Evolutionary conservation across 352 stramenopile species (phyloP).

Genomic region (Phytophthora cactorum): DNA sequence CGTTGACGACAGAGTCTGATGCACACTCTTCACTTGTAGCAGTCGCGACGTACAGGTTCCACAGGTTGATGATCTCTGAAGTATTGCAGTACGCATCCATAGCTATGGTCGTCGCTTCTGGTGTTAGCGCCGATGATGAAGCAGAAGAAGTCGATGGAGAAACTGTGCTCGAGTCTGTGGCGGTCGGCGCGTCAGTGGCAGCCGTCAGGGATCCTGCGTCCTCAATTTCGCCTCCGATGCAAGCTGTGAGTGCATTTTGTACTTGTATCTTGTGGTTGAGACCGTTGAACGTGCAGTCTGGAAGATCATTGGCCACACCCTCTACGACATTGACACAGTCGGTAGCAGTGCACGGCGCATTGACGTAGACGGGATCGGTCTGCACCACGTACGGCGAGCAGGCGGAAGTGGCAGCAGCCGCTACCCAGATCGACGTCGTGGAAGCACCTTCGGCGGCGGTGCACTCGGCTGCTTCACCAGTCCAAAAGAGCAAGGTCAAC

Average conservation of each 20-base stretch:
- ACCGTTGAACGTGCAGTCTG: conserved; percentile 34
- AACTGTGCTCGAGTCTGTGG: conserved; percentile 8
- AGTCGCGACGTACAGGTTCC: conserved; percentile 18
- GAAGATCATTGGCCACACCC: conserved; percentile 21
- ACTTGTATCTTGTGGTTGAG: conserved; percentile 39
- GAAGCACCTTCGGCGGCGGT: conserved; percentile 20
- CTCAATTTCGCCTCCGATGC: conserved; percentile 11
- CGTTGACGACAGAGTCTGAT: conserved; percentile 19
- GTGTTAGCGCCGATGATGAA: conserved; percentile 9
- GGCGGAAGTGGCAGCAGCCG: conserved; percentile 18
- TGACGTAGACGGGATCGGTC: conserved; percentile 23
- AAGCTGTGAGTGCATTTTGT: conserved; percentile 24
- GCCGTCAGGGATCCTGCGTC: conserved; percentile 5
- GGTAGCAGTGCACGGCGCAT: conserved; percentile 31
- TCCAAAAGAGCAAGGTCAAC: neutral
- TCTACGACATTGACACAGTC: conserved; percentile 27
- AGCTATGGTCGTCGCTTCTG: conserved; percentile 4
- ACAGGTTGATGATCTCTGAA: conserved; percentile 24
- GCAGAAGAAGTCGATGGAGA: conserved; percentile 1
- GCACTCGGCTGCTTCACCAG: conserved; percentile 21
- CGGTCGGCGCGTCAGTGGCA: conserved; percentile 3
- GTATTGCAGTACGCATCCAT: conserved; percentile 15
- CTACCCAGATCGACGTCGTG: conserved; percentile 19
- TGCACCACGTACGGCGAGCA: conserved; percentile 28
- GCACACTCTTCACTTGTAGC: conserved; percentile 35